These are phyloP conservation scores for Colletotrichum simmondsii DNA, from an alignment of 2,329 filamentous ascomycete species.

Conservation along the genomic window DNA sequence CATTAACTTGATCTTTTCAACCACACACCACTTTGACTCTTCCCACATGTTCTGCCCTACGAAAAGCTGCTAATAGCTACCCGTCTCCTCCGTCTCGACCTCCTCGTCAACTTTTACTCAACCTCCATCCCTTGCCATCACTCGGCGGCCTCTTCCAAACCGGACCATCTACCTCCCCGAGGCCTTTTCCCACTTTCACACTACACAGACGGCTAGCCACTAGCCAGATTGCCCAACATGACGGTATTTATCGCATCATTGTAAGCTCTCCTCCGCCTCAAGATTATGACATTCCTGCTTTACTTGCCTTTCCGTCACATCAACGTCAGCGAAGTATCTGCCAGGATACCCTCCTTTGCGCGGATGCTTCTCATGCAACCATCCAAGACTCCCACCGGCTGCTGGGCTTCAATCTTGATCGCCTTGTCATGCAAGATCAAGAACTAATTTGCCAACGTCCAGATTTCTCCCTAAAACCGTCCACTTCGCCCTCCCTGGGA, in stretches of 20 bases:
- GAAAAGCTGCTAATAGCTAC: conserved; percentile 19
- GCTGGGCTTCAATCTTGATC: not conserved
- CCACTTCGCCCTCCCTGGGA: conserved; percentile 79
- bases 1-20: not conserved
- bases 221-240: conserved; percentile 48
- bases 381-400: not conserved
- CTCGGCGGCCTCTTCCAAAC: not conserved
- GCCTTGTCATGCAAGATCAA: not conserved
- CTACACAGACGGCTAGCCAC: not conserved
- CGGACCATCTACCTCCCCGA: not conserved
- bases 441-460: conserved; percentile 30
- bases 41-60: conserved; percentile 22
- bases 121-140: not conserved
- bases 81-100: not conserved
- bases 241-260: conserved; percentile 63
- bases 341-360: not conserved
- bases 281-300: not conserved
- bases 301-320: not conserved
- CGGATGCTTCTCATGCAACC: not conserved
- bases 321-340: not conserved
- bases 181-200: not conserved
- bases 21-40: not conserved
- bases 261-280: conserved; percentile 46
- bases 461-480: conserved; percentile 95
- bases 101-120: not conserved